Evolutionary conservation across 805 yeast species (phyloP), one percentile per base, ranked within the genome.

Genomic region (Saturnispora sanitii): DNA sequence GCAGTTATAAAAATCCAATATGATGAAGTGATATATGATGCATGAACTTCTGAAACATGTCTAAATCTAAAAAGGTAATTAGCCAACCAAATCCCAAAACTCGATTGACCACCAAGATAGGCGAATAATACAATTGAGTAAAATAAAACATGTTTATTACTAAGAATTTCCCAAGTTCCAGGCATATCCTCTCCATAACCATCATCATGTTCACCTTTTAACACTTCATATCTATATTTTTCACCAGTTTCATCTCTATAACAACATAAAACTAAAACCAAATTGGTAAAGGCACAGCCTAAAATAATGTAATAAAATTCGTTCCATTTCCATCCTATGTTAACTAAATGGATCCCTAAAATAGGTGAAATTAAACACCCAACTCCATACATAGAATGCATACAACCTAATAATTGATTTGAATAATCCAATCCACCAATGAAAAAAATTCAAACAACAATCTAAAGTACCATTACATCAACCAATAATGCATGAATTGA

Each of bases 401-500:
- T 52, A 1, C 69, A 51, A 2, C 79, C 79, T 42, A 73, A 52
- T 12, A 73, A 51, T 50, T 70, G 74, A 54, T 73, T 71, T 6
- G 70, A 60, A 47, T 71, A 70, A 11, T 53, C 60, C 37, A 73
- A 56, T 22, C 55, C 53, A 3, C 77, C 77, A 49, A 71, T 47
- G n/a, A 68, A 75, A 77, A 13, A 73, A 61, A 49, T 74, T 76
- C 50, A 74, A 57, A 8, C 71, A 58, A 28, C 80, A 73, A 52
- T 78, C 85, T 21, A 73, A 47, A 7, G 69, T 47, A 1, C 86
- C 85, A 41, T 64, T 64, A 0, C 81, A 79, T 31, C 76, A 49
- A 0, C 87, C 87, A 35, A 55, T 53, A 18, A 68, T 48, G 2
- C 64, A 50, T 44, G 71, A 66, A 25, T 64, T 56, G 0, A 60